Conservation (phyloP, 2,329 filamentous ascomycete species). For the Xylaria polymorpha region DNA sequence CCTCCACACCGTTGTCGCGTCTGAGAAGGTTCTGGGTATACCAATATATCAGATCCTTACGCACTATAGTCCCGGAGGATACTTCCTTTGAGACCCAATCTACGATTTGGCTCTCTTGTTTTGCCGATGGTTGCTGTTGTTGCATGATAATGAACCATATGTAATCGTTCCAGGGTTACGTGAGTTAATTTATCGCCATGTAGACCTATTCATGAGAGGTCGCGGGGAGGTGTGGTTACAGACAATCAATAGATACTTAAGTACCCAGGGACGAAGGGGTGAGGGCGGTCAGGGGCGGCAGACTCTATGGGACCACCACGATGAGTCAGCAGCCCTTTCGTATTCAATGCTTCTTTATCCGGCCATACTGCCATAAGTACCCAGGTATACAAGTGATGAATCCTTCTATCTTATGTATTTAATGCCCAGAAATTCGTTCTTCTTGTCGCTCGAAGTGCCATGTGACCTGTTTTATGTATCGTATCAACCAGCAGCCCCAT, state of each 20-base stretch:
- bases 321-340: too few species aligned
- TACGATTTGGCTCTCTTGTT: constrained; percentile 22
- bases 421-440: background rate
- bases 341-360: too few species aligned
- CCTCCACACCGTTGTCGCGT: constrained; percentile 17
- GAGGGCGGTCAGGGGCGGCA: too few species aligned
- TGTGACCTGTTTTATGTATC: too few species aligned
- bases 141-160: constrained; percentile 11
- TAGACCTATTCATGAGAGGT: too few species aligned
- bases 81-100: constrained; percentile 23
- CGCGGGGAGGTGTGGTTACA: too few species aligned
- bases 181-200: constrained; percentile 4
- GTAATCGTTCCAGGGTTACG: background rate
- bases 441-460: background rate
- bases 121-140: background rate
- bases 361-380: too few species aligned
- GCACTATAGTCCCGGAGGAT: constrained; percentile 20
- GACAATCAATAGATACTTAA: too few species aligned
- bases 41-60: constrained; percentile 24
- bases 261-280: too few species aligned
- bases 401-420: too few species aligned
- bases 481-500: constrained; percentile 6
- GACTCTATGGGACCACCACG: too few species aligned
- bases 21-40: constrained; percentile 14
- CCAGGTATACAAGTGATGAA: too few species aligned